Base-by-base conservation (phyloP, 108 stramenopile species). In the Stephanodiscus minutulus region DNA sequence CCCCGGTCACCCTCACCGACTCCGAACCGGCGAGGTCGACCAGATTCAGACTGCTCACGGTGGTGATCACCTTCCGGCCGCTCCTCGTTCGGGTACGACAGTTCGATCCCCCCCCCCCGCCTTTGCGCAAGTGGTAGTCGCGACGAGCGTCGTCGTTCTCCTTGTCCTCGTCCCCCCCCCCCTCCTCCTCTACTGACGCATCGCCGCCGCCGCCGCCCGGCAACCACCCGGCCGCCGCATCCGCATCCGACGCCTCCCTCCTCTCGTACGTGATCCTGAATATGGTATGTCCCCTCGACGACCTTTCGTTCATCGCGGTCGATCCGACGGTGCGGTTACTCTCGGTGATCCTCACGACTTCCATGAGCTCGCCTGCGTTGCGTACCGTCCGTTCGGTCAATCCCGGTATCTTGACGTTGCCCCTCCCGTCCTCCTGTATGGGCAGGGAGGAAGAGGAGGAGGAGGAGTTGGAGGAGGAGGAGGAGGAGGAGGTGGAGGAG, bases 211-310 rank as follows among this genome's bases (percentile, higher is more conserved):
- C n/a, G n/a, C n/a, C n/a, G n/a, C n/a, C n/a, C n/a, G n/a, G n/a
- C n/a, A n/a, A n/a, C n/a, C n/a, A n/a, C n/a, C n/a, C n/a, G n/a
- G n/a, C n/a, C n/a, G n/a, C n/a, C n/a, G n/a, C n/a, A n/a, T 61
- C 76, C 57, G 76, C 73, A 5, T 80, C 87, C 35, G 24, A 46
- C 56, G 64, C 69, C 85, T 56, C 70, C 64, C 57, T 64, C 49
- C 35, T 83, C 66, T 96, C 93, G 44, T 97, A 87, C 0, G 76
- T 82, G 15, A 94, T 70, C 17, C 91, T 68, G 61, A 97, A 97
- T 58, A 98, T 85, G 17, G 97, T 91, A 76, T 98, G 97, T 65
- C 91, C 92, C 41, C 97, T 86, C 20, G 91, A 93, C 17, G 94
- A 95, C 29, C 86, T 74, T 46, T 88, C 83, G 74, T 97, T 98